Base-by-base conservation (phyloP, 805 yeast genomes). In the Jamesozyma hellenica region DNA sequence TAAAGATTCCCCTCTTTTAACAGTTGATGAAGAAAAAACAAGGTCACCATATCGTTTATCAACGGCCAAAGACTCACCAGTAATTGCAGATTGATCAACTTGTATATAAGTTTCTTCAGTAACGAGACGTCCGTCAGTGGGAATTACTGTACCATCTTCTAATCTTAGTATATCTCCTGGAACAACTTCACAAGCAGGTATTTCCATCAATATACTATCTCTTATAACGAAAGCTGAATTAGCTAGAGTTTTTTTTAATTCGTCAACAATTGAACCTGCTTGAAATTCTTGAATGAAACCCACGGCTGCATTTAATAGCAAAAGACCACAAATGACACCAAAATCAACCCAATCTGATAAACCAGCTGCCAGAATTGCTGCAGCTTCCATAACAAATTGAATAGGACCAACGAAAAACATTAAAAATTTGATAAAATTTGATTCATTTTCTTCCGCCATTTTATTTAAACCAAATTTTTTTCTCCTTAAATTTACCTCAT, bases 321-420 rank as follows among this genome's bases (percentile, higher is more conserved):
- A 74, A 56, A 87, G 71, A 68, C 82, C 96, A 68, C 84, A 79
- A 63, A 87, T 87, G 64, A 87, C 96, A 78, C 96, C 96, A 73
- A 87, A 87, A 77, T 87, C 96, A 60, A 87, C 95, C 96, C 96
- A 87, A 72, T 88, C 96, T 71, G 83, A 85, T 58, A 85, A 74
- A 78, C 95, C 95, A 52, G 94, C 95, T 62, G 95, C 95, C 65
- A 85, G 72, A 49, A 85, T 75, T 54, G 95, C 95, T 59, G 95
- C 95, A 62, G 90, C 94, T 72, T 85, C 95, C 95, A 85, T 85
- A 62, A 85, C 95, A 79, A 86, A 85, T 72, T 86, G 95, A 65
- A 86, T 85, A 52, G 95, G 95, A 69, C 95, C 95, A 51, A 85
- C 80, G 66, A 85, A 85, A 76, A 84, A 85, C 81, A 75, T 74